Evolutionary conservation across 495 filamentous ascomycete genomes (phyloP), one percentile per base, ranked within the genome.

Genomic region (Lasiosphaeria miniovina): DNA sequence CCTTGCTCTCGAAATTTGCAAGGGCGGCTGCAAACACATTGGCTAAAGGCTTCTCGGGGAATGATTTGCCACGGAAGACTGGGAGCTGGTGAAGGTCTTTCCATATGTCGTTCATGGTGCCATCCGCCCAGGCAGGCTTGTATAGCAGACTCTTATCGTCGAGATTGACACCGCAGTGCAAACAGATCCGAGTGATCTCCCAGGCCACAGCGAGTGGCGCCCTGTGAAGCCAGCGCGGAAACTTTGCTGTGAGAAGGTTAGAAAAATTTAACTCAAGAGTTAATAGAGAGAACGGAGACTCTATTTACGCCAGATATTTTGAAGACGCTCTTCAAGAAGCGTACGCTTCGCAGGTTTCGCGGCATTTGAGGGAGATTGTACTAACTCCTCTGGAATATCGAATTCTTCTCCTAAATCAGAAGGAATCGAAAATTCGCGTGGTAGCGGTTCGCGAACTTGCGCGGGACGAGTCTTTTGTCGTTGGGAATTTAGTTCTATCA

Each of bases 161-260:
- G 24, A 74, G 65, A 24, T 69, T 60, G 31, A 79, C 66, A 1
- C 66, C 67, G 60, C 76, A 80, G 49, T 79, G 68, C 5, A 77
- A 62, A 43, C 74, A 73, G 24, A 78, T 68, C 17, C 78, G 71
- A 4, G 75, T 69, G 14, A 81, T 58, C 52, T 81, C 78, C 78
- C 78, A 81, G 10, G 71, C 69, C 40, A 81, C 65, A 24, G 69
- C 71, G 7, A 81, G 66, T 1, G 78, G 77, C 2, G 74, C 76
- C 0, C 56, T 33, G 14, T 70, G 69, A 32, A 76, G 66, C 55
- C 71, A 72, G 15, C 38, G 38, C 0, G 77, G 78, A 38, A 74
- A 69, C 41, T 57, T 63, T 9, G 77, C 77, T 80, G 54, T 31
- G 6, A 33, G 41, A 14, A 33, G 7, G 34, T 65, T 34, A 63